Percentiles rank a stretch among this genome's conserved stretches.
Conservation (phyloP, 768 basidiomycete species). For the Hypholoma sublateritium region DNA sequence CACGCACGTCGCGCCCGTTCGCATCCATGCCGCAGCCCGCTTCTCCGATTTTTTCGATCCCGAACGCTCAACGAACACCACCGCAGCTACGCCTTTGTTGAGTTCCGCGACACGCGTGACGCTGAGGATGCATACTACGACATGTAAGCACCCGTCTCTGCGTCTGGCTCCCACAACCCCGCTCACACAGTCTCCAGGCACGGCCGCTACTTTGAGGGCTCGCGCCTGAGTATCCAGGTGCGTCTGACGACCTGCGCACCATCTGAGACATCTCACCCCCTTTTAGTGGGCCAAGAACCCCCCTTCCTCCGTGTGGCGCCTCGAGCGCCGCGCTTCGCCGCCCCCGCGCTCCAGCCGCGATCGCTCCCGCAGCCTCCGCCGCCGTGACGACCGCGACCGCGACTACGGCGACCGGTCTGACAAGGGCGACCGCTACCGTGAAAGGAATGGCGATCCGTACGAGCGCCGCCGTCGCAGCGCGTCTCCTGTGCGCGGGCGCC, state of each 20-base stretch:
- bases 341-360: constrained; percentile 23
- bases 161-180: neutral
- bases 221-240: constrained; percentile 36
- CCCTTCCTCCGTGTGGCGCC: constrained; percentile 37
- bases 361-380: constrained; percentile 29
- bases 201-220: constrained; percentile 37
- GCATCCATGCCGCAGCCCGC: constrained; percentile 12
- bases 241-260: neutral
- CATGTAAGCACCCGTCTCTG: constrained; percentile 26
- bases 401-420: neutral
- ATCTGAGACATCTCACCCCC: neutral
- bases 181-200: constrained; percentile 24
- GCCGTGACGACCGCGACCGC: constrained; percentile 20
- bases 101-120: constrained; percentile 34
- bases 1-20: constrained; percentile 5
- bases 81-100: constrained; percentile 39
- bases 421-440: no score
- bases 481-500: constrained; percentile 24
- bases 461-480: constrained; percentile 23
- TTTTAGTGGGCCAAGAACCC: constrained; percentile 40
- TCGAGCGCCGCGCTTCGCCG: constrained; percentile 30
- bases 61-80: constrained; percentile 34
- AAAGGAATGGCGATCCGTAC: constrained; percentile 9
- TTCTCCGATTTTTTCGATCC: constrained; percentile 17
- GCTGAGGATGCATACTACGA: constrained; percentile 40